Base-by-base conservation (phyloP, 164 flowering plant species). In the Tetrastigma voinierianum region DNA sequence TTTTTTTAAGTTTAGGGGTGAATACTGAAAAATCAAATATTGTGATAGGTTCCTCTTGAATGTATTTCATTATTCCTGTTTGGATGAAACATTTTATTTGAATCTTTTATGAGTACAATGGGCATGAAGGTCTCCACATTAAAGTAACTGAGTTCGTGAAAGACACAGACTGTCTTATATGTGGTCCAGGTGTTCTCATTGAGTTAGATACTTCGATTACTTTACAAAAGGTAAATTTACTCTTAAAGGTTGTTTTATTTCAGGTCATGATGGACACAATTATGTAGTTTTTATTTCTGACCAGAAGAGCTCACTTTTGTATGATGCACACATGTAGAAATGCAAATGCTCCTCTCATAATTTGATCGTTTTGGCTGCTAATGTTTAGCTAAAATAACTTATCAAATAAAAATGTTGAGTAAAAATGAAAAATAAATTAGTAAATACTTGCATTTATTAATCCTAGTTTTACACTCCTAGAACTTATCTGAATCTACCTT, bases 101-200 rank as follows among this genome's bases (percentile, higher is more conserved):
- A 64, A 18, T 64, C 46, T 66, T 48, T 72, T 81, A 67, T 57
- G 91, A 97, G 80, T 91, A 89, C 74, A 95, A 95, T 81, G 98
- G 98, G 13, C 89, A 78, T 72, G 96, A 83, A 80, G 98, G 98
- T 68, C 91, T 95, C 66, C 97, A 91, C 73, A 87, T 82, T 15
- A 86, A 90, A 82, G 97, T 88, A 70, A 91, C 98, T 0, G 97
- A 91, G 70, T 90, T 95, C 77, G 89, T 79, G 61, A 89, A 57
- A n/a, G 96, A 89, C 70, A 87, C 81, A 70, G 97, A 90, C 62
- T 95, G 98, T 76, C 92, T 90, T 68, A 96, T 87, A 10, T 95
- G 98, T 80, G 97, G 97, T 70, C n/a, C 98, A 64, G 98, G 98
- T 20, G 73, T 89, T 86, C 96, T 85, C 59, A 74, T 95, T 59